phyloP scores from a whole-genome alignment of 1,284 basidiomycete species.

The Marasmius sp. region DNA sequence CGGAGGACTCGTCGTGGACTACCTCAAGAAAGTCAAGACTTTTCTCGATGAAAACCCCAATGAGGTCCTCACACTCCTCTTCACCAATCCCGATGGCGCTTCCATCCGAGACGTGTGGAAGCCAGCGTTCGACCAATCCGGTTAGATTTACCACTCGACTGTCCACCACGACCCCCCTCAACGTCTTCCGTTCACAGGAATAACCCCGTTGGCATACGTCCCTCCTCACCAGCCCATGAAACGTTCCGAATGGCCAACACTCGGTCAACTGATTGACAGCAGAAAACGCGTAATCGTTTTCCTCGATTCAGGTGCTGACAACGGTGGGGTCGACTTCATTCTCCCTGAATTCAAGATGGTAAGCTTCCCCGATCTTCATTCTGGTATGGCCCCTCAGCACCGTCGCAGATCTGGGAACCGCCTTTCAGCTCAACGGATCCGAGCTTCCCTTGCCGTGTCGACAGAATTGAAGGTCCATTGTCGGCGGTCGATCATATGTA shows the following conservation, averaged over 20 bases:
- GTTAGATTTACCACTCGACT: constrained; percentile 15
- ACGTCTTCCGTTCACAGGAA: constrained; percentile 33
- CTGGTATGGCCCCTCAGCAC: not conserved
- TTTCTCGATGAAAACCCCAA: constrained; percentile 72
- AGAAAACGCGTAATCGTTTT: constrained; percentile 73
- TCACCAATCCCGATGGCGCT: constrained; percentile 69
- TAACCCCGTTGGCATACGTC: constrained; percentile 57
- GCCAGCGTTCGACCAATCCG: constrained; percentile 53
- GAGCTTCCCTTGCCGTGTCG: constrained; percentile 70
- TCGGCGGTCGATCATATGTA: constrained; percentile 49
- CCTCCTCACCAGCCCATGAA: constrained; percentile 54
- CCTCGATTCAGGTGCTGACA: constrained; percentile 55
- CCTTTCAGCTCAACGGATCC: constrained; percentile 63
- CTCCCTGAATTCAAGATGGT: constrained; percentile 65
- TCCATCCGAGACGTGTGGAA: constrained; percentile 50
- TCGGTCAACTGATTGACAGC: constrained; percentile 68
- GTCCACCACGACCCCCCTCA: too few relatives aligned
- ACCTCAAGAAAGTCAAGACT: constrained; percentile 59
- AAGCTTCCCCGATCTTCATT: not conserved
- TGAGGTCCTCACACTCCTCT: constrained; percentile 71
- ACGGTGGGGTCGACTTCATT: constrained; percentile 56
- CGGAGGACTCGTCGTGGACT: constrained; percentile 60
- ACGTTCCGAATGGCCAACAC: constrained; percentile 70
- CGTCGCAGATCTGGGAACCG: constrained; percentile 70
- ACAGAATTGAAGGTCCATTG: constrained; percentile 60